These are phyloP conservation scores for Ustilago lituana DNA, from an alignment of 1,284 basidiomycete genomes.

Conservation along the genomic window DNA sequence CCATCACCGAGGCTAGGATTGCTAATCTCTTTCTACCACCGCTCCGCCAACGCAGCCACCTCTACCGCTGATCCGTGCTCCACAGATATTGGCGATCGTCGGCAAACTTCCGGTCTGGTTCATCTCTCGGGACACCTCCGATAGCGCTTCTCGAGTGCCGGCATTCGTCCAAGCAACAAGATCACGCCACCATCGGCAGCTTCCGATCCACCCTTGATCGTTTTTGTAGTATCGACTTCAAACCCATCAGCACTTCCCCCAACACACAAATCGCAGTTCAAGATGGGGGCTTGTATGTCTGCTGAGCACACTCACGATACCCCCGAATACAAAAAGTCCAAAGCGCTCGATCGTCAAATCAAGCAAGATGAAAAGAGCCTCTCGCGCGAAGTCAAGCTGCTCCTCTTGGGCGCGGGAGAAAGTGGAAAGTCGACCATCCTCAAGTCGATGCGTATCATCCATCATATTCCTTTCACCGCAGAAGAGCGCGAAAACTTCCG, in stretches of 20 bases:
- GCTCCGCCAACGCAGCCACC: too few species aligned
- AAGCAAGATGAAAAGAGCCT: constrained; percentile 55
- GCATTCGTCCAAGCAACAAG: too few species aligned
- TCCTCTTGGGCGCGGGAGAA: constrained; percentile 90
- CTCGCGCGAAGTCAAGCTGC: constrained; percentile 59
- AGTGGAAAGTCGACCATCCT: constrained; percentile 91
- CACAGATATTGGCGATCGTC: too few species aligned
- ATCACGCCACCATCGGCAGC: not conserved
- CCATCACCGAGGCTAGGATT: too few species aligned
- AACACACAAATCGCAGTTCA: too few species aligned
- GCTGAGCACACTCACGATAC: constrained; percentile 27
- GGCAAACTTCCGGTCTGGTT: not conserved
- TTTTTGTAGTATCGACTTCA: too few species aligned
- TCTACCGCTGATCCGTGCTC: too few species aligned
- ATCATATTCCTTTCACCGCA: constrained; percentile 78
- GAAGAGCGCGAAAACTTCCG: constrained; percentile 79
- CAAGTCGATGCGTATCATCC: constrained; percentile 92
- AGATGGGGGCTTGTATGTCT: constrained; percentile 53
- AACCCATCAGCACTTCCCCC: not conserved
- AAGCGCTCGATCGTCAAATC: constrained; percentile 50
- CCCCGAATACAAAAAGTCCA: constrained; percentile 45
- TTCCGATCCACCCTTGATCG: too few species aligned
- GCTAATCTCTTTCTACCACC: too few species aligned
- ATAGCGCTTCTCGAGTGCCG: not conserved
- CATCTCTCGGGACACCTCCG: not conserved